Evolutionary conservation across 2,329 filamentous ascomycete species (phyloP).

Genomic region (Dactylellina leptospora): DNA sequence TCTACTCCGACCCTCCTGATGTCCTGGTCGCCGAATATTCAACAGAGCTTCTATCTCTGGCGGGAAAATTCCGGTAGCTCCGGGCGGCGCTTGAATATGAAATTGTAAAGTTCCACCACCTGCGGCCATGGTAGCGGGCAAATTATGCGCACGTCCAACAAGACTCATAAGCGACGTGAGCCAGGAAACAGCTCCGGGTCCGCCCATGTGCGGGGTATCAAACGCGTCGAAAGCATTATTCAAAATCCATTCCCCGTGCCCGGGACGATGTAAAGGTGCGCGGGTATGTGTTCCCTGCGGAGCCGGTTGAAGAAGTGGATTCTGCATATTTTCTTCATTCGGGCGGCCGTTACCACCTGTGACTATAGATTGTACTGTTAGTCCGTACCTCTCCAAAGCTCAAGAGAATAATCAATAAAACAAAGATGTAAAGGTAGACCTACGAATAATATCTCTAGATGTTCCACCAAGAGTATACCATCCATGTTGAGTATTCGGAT

Average conservation of each 20-base stretch:
- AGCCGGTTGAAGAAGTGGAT: constrained; percentile 49
- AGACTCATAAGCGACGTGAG: constrained; percentile 58
- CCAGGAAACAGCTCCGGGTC: constrained; percentile 59
- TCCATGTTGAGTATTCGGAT: constrained; percentile 56
- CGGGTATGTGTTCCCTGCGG: constrained; percentile 31
- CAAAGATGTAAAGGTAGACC: constrained; percentile 18
- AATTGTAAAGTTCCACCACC: constrained; percentile 68
- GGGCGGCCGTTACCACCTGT: constrained; percentile 37
- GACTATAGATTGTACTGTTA: constrained; percentile 10
- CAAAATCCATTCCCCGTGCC: constrained; percentile 51
- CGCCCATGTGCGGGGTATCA: constrained; percentile 48
- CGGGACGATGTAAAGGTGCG: constrained; percentile 40
- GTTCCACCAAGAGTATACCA: constrained; percentile 58
- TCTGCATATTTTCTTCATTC: constrained; percentile 53
- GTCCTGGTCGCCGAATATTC: constrained; percentile 57
- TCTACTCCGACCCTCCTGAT: constrained; percentile 55
- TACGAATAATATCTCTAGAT: constrained; percentile 57
- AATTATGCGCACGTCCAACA: constrained; percentile 43
- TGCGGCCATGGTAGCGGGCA: constrained; percentile 54
- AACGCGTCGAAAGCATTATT: constrained; percentile 53
- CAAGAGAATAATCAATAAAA: constrained; percentile 8
- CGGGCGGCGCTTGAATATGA: constrained; percentile 60
- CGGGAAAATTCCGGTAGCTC: constrained; percentile 60
- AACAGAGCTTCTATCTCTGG: constrained; percentile 66
- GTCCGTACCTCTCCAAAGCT: too few species aligned